These are phyloP conservation scores for Leccinum subatratum DNA, from an alignment of 1,284 basidiomycete species.

Conservation along the genomic window DNA sequence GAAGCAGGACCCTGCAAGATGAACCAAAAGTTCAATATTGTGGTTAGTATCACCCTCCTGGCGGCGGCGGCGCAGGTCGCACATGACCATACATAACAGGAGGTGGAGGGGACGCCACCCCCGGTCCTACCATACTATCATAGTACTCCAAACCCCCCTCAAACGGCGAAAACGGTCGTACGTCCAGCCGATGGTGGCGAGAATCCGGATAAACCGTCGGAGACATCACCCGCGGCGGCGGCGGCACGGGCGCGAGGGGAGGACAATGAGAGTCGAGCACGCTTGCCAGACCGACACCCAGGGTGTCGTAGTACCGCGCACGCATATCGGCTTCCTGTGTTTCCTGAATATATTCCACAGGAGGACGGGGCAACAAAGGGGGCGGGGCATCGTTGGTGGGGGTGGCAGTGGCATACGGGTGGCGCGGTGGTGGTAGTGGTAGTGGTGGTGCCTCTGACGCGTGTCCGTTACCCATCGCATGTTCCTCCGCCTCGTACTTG, in stretches of 20 bases:
- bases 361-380: conserved; percentile 67
- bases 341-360: conserved; percentile 71
- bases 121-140: conserved; percentile 6
- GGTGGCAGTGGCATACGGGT: conserved; percentile 18
- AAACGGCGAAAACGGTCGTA: conserved; percentile 45
- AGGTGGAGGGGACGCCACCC: conserved; percentile 11
- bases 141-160: conserved; percentile 32
- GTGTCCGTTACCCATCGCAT: conserved; percentile 16
- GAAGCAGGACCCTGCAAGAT: neutral
- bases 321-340: conserved; percentile 67
- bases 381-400: conserved; percentile 34
- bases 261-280: conserved; percentile 13
- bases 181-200: conserved; percentile 27
- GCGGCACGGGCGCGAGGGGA: conserved; percentile 25
- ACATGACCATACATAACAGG: neutral
- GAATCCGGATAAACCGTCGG: conserved; percentile 4
- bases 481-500: conserved; percentile 56
- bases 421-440: conserved; percentile 4
- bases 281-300: conserved; percentile 18
- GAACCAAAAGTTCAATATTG: neutral
- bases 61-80: conserved; percentile 10
- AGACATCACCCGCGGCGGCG: conserved; percentile 17
- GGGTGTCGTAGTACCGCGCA: conserved; percentile 27
- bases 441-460: conserved; percentile 12
- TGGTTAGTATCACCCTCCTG: conserved; percentile 13